Percentiles rank a stretch among this genome's conserved stretches.
These are phyloP conservation scores for Epichloe bromicola DNA, from an alignment of 2,329 filamentous ascomycete genomes.

Conservation along the genomic window DNA sequence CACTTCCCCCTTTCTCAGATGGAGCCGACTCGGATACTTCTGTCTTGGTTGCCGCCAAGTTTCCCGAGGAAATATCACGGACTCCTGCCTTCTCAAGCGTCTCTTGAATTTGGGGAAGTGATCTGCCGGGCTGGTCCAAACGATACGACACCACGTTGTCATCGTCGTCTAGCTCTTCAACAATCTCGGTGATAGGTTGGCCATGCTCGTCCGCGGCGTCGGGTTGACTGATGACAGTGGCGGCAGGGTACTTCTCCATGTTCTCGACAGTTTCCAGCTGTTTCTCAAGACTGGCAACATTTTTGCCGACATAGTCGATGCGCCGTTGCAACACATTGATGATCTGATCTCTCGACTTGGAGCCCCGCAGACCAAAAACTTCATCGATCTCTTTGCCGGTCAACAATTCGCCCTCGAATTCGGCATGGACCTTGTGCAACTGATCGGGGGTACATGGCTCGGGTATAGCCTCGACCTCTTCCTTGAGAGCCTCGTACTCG, in stretches of 20 bases:
- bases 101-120: constrained; percentile 55
- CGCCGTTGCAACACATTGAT: constrained; percentile 53
- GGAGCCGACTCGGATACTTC: not conserved
- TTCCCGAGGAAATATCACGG: constrained; percentile 24
- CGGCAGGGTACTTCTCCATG: constrained; percentile 43
- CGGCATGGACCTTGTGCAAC: constrained; percentile 42
- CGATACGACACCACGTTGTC: constrained; percentile 66
- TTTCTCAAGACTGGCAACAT: constrained; percentile 61
- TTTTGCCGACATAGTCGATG: constrained; percentile 80
- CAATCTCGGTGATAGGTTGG: constrained; percentile 75
- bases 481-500: constrained; percentile 81
- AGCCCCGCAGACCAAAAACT: constrained; percentile 23
- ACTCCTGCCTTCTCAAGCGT: constrained; percentile 67
- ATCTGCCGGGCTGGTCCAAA: constrained; percentile 53
- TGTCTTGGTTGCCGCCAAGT: constrained; percentile 2
- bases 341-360: constrained; percentile 30
- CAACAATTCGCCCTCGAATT: constrained; percentile 50
- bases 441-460: constrained; percentile 32
- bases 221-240: constrained; percentile 45
- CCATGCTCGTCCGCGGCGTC: constrained; percentile 54
- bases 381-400: constrained; percentile 42
- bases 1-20: not conserved
- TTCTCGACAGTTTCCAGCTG: constrained; percentile 57
- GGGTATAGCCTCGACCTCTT: constrained; percentile 54
- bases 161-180: constrained; percentile 83